phyloP scores from a whole-genome alignment of 352 stramenopile genomes.

The Pythium apleroticum region DNA sequence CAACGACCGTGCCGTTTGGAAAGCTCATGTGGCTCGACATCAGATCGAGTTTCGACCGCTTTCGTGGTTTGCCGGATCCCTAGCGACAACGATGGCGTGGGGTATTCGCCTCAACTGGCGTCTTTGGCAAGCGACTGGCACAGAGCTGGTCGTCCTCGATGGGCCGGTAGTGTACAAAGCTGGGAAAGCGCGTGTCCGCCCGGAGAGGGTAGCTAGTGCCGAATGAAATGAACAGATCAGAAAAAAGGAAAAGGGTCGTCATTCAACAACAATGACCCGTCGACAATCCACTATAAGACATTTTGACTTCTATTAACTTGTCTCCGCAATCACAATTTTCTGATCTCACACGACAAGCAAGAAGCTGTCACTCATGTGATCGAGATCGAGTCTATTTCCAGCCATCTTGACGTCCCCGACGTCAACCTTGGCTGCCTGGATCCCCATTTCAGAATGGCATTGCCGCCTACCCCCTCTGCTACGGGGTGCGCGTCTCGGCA shows the following conservation, averaged over 20 bases:
- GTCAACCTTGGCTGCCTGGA: not conserved
- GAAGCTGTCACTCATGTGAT: no score
- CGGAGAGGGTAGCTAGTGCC: not conserved
- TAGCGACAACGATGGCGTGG: not conserved
- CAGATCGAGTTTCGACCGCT: not conserved
- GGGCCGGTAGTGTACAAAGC: not conserved
- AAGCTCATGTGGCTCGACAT: not conserved
- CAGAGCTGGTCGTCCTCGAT: not conserved
- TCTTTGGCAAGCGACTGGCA: not conserved
- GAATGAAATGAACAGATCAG: not conserved
- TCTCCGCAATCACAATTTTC: no score
- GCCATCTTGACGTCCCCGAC: no score
- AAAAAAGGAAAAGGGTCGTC: not conserved
- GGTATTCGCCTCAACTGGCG: not conserved
- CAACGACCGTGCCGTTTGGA: not conserved
- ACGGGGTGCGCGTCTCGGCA: not conserved
- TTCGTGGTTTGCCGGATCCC: not conserved
- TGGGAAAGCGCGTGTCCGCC: not conserved
- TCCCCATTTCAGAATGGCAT: not conserved
- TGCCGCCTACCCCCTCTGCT: not conserved
- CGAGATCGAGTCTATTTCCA: no score
- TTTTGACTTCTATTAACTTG: no score
- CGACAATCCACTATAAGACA: no score
- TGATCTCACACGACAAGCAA: no score
- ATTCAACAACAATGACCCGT: no score